Percentiles rank a stretch among this genome's conserved stretches.
phyloP scores from a whole-genome alignment of 2,329 filamentous ascomycete genomes.

The Hymenoscyphus fraxineus region DNA sequence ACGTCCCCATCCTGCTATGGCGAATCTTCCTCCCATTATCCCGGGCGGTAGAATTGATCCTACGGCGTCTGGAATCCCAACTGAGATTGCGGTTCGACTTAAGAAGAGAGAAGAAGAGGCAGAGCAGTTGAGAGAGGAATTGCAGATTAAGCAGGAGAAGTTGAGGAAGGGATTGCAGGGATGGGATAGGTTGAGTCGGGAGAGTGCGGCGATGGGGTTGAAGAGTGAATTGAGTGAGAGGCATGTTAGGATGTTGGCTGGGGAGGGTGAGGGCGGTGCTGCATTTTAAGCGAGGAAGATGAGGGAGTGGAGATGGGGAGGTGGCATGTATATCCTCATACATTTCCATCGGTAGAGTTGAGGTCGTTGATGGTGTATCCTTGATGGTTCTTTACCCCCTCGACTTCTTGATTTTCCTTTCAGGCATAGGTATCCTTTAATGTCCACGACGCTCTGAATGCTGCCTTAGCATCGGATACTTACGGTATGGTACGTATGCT shows the following conservation, averaged over 20 bases:
- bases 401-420: no score
- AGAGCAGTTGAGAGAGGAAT: conserved; percentile 30
- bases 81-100: conserved; percentile 28
- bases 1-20: conserved; percentile 34
- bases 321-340: neutral
- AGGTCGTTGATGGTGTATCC: neutral
- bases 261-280: conserved; percentile 34
- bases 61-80: conserved; percentile 29
- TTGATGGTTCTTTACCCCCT: no score
- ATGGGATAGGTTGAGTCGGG: conserved; percentile 33
- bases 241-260: conserved; percentile 34
- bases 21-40: conserved; percentile 33
- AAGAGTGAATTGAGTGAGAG: conserved; percentile 34
- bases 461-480: no score
- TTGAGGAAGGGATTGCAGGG: conserved; percentile 30
- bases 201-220: conserved; percentile 28
- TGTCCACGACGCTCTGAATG: no score
- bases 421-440: no score
- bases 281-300: conserved; percentile 27
- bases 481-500: no score
- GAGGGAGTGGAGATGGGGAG: neutral
- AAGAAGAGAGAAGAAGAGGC: conserved; percentile 35
- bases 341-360: neutral
- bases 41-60: conserved; percentile 33
- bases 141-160: conserved; percentile 33